Conservation (phyloP, 805 yeast species). For the Cyberlindnera saturnus region DNA sequence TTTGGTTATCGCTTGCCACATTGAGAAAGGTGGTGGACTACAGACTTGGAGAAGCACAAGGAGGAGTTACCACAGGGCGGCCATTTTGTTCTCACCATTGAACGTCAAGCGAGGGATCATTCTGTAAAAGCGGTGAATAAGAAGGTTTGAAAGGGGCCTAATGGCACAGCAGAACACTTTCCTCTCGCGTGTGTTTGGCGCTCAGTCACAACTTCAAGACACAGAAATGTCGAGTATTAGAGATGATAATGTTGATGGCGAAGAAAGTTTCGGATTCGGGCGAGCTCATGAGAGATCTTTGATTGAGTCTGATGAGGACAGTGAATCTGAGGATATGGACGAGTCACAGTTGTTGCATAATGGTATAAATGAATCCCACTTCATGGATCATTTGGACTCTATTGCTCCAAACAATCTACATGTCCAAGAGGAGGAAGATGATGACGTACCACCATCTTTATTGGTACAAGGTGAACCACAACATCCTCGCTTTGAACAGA, state of each 20-base stretch:
- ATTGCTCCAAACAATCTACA: conserved; percentile 1
- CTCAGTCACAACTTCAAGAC: conserved; percentile 25
- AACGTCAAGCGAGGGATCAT: too few relatives aligned
- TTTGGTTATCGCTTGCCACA: too few relatives aligned
- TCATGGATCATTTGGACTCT: conserved; percentile 5
- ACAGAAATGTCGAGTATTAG: conserved; percentile 17
- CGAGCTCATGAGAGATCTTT: conserved; percentile 13
- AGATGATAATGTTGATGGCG: conserved; percentile 10
- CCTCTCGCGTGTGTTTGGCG: conserved; percentile 58
- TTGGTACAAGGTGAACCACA: conserved; percentile 11
- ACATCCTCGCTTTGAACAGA: not conserved
- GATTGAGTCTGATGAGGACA: conserved; percentile 21
- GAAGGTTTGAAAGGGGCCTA: not conserved
- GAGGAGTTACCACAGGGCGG: too few relatives aligned
- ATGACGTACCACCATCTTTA: conserved; percentile 20
- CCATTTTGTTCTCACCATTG: too few relatives aligned
- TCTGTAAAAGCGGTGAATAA: too few relatives aligned
- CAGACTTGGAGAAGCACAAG: too few relatives aligned
- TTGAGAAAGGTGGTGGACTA: too few relatives aligned
- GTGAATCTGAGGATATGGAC: conserved; percentile 1
- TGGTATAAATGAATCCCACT: conserved; percentile 7
- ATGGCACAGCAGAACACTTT: conserved; percentile 35
- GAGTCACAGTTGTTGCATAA: conserved; percentile 8
- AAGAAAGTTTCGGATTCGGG: not conserved
- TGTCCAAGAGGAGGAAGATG: conserved; percentile 9